phyloP scores from a whole-genome alignment of 2,329 filamentous ascomycete species.

The Emydomyces testavorans region DNA sequence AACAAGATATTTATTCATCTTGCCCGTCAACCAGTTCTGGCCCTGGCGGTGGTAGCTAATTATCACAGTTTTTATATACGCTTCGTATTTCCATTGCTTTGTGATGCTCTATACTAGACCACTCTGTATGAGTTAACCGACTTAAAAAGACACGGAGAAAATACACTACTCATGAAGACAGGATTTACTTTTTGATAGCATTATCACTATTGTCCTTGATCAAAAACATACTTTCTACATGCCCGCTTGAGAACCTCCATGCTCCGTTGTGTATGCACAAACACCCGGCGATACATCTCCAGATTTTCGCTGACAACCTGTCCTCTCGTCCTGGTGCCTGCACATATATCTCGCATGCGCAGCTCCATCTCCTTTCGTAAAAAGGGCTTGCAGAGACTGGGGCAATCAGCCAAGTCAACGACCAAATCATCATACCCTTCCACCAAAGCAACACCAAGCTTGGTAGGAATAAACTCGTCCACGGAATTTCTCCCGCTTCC shows the following conservation, averaged over 20 bases:
- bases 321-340: slow-evolving; percentile 62
- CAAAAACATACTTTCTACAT: slow-evolving; percentile 46
- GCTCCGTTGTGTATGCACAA: slow-evolving; percentile 66
- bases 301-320: slow-evolving; percentile 73
- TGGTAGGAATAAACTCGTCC: slow-evolving; percentile 85
- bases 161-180: too few relatives aligned
- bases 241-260: slow-evolving; percentile 52
- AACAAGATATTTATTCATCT: too few relatives aligned
- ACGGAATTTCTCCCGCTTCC: slow-evolving; percentile 41
- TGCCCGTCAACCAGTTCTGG: too few relatives aligned
- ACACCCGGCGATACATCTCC: slow-evolving; percentile 76
- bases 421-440: slow-evolving; percentile 92
- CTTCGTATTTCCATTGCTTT: too few relatives aligned
- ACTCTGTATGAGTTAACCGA: too few relatives aligned
- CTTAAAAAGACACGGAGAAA: too few relatives aligned
- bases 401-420: slow-evolving; percentile 54
- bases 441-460: slow-evolving; percentile 80
- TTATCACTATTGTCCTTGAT: slow-evolving; percentile 1
- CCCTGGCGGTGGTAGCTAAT: too few relatives aligned
- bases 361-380: slow-evolving; percentile 95
- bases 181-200: too few relatives aligned
- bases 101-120: too few relatives aligned
- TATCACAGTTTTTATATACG: too few relatives aligned
- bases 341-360: slow-evolving; percentile 94
- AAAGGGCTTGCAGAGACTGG: slow-evolving; percentile 85